phyloP scores from a whole-genome alignment of 192 early-diverging fungal genomes.

The Spinellus fusiger region DNA sequence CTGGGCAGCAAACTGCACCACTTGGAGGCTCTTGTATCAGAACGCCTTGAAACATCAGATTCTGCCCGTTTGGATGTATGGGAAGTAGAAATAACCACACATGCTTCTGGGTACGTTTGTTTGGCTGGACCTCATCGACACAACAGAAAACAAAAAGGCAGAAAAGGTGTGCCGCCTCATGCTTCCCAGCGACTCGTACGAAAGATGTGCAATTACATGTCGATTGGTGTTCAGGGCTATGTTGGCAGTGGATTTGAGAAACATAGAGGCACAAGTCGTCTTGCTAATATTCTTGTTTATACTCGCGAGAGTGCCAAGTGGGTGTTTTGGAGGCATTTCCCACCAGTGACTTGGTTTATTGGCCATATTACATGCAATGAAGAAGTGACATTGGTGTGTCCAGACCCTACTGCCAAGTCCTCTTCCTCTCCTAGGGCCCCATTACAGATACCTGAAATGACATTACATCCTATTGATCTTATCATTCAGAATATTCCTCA shows the following conservation, averaged over 20 bases:
- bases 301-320: slow-evolving; percentile 54
- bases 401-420: slow-evolving; percentile 28
- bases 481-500: slow-evolving; percentile 67
- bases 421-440: not conserved
- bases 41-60: slow-evolving; percentile 51
- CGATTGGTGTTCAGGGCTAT: slow-evolving; percentile 65
- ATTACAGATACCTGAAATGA: slow-evolving; percentile 35
- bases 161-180: too few relatives aligned
- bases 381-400: slow-evolving; percentile 38
- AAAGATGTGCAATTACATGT: slow-evolving; percentile 69
- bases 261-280: slow-evolving; percentile 54
- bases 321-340: slow-evolving; percentile 55
- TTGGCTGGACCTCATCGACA: slow-evolving; percentile 48
- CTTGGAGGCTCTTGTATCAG: slow-evolving; percentile 50
- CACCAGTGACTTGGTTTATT: slow-evolving; percentile 55
- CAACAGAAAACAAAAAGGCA: slow-evolving; percentile 18
- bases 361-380: slow-evolving; percentile 45
- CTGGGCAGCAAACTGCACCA: slow-evolving; percentile 51
- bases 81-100: slow-evolving; percentile 55
- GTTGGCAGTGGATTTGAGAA: slow-evolving; percentile 70
- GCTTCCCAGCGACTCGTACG: slow-evolving; percentile 18
- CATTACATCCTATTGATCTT: slow-evolving; percentile 63
- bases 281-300: slow-evolving; percentile 62
- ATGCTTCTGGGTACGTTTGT: slow-evolving; percentile 56
- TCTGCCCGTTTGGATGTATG: slow-evolving; percentile 64